Evolutionary conservation across 2,329 filamentous ascomycete genomes (phyloP).

Genomic region (Orbilia brochopaga): DNA sequence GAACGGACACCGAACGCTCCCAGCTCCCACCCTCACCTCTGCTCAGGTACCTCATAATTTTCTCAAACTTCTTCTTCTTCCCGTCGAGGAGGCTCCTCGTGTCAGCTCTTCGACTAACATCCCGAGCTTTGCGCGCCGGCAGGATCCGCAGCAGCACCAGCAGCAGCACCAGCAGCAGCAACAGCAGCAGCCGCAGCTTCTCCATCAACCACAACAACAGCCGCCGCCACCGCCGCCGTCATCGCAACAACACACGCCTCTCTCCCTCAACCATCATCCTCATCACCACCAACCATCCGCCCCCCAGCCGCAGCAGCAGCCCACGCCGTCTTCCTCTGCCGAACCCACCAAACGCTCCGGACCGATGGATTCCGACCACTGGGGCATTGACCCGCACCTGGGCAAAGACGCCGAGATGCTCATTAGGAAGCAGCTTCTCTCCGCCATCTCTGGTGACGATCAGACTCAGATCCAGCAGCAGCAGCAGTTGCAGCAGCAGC

Average conservation of each 20-base stretch:
- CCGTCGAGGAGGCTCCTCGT: conserved; percentile 51
- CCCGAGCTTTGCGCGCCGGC: conserved; percentile 47
- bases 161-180: not conserved
- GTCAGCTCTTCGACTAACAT: conserved; percentile 51
- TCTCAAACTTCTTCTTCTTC: conserved; percentile 52
- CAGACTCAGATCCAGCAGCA: too few species aligned
- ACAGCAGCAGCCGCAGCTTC: too few species aligned
- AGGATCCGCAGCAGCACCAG: conserved; percentile 38
- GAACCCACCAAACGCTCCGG: conserved; percentile 31
- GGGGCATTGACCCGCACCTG: conserved; percentile 48
- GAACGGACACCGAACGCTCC: conserved; percentile 47
- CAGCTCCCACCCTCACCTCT: conserved; percentile 45
- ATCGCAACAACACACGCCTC: conserved; percentile 1
- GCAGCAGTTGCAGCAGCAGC: too few species aligned
- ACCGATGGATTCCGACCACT: conserved; percentile 34
- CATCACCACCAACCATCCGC: conserved; percentile 19
- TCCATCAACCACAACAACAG: conserved; percentile 7
- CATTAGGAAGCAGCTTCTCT: conserved; percentile 39
- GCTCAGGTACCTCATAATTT: conserved; percentile 52
- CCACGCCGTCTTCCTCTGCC: conserved; percentile 45
- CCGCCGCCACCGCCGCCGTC: not conserved
- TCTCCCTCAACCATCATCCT: conserved; percentile 9
- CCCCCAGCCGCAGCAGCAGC: conserved; percentile 27
- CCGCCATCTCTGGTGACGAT: conserved; percentile 46
- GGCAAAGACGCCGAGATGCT: conserved; percentile 37